Evolutionary conservation across 768 basidiomycete species (phyloP).

Genomic region (Agrocybe praecox): DNA sequence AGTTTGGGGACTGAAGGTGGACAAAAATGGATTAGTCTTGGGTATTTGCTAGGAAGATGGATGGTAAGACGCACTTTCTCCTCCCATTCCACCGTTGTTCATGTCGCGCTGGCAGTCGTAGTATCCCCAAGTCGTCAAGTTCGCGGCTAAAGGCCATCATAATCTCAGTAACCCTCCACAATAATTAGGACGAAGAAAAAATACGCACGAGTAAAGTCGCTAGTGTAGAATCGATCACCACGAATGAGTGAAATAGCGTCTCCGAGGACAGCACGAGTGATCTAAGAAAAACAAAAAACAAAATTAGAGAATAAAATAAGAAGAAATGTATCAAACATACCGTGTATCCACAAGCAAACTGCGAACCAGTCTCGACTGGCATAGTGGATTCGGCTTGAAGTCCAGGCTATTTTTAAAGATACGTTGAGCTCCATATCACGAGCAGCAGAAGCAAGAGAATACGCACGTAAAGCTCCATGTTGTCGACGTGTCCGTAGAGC

Average conservation of each 20-base stretch:
- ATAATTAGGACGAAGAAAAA: not conserved
- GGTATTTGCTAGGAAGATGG: not conserved
- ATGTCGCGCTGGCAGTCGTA: slow-evolving; percentile 8
- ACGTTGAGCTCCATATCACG: no score
- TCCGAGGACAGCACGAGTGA: slow-evolving; percentile 11
- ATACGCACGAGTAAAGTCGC: slow-evolving; percentile 6
- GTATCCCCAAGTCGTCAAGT: slow-evolving; percentile 7
- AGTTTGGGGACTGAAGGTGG: not conserved
- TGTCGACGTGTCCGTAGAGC: slow-evolving; percentile 34
- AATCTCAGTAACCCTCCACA: not conserved
- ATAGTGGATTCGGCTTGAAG: slow-evolving; percentile 35
- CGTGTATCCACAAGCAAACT: slow-evolving; percentile 32
- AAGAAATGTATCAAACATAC: slow-evolving; percentile 10
- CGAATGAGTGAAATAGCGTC: slow-evolving; percentile 9
- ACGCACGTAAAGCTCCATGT: slow-evolving; percentile 35
- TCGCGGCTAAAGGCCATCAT: not conserved
- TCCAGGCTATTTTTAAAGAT: slow-evolving; percentile 18
- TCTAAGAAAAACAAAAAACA: not conserved
- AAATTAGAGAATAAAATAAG: not conserved
- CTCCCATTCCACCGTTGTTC: slow-evolving; percentile 7
- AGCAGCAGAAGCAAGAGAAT: not conserved
- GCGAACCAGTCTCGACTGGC: slow-evolving; percentile 28
- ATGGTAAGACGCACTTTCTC: not conserved
- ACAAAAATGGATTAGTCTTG: not conserved
- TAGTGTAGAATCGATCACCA: slow-evolving; percentile 9